A percentile compares a stretch with the other conserved stretches of the same genome.
Evolutionary conservation across 139 green algal species (phyloP).

Genomic region (Micromonas pusilla): DNA sequence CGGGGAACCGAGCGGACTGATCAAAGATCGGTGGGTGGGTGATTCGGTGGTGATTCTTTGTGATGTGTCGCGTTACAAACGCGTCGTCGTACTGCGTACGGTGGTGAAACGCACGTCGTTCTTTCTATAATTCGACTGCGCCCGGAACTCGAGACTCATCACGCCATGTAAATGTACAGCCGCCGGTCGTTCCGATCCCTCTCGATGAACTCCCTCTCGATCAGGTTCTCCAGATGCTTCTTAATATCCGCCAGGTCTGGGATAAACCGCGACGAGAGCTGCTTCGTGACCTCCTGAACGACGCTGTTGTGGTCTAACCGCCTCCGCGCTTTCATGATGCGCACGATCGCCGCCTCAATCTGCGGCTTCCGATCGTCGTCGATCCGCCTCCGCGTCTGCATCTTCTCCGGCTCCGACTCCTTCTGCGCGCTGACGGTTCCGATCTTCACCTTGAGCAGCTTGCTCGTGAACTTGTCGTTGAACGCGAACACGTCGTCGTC

Average conservation of each 20-base stretch:
- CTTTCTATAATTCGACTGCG: too few relatives aligned
- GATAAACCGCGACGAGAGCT: conserved; percentile 78
- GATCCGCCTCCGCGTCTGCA: conserved; percentile 83
- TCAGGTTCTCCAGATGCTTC: conserved; percentile 95
- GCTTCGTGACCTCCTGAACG: conserved; percentile 83
- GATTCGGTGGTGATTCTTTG: too few relatives aligned
- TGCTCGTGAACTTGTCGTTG: conserved; percentile 78
- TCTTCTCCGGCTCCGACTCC: conserved; percentile 75
- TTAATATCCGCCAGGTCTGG: conserved; percentile 89
- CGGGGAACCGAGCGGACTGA: not conserved
- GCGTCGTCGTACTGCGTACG: too few relatives aligned
- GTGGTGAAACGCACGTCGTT: too few relatives aligned
- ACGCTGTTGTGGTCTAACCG: conserved; percentile 86
- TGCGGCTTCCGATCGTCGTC: conserved; percentile 97
- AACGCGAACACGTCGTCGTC: conserved; percentile 79
- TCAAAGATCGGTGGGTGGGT: too few relatives aligned
- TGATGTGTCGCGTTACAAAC: too few relatives aligned
- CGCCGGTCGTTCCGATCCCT: conserved; percentile 81
- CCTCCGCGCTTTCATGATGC: conserved; percentile 90
- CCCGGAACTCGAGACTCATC: too few relatives aligned
- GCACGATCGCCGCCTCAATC: conserved; percentile 96
- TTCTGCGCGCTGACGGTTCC: conserved; percentile 60
- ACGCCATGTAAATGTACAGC: conserved; percentile 66
- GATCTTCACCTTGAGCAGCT: conserved; percentile 76
- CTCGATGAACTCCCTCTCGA: conserved; percentile 95